Evolutionary conservation across 2,329 filamentous ascomycete genomes (phyloP).

Genomic region (Geosmithia putterillii): DNA sequence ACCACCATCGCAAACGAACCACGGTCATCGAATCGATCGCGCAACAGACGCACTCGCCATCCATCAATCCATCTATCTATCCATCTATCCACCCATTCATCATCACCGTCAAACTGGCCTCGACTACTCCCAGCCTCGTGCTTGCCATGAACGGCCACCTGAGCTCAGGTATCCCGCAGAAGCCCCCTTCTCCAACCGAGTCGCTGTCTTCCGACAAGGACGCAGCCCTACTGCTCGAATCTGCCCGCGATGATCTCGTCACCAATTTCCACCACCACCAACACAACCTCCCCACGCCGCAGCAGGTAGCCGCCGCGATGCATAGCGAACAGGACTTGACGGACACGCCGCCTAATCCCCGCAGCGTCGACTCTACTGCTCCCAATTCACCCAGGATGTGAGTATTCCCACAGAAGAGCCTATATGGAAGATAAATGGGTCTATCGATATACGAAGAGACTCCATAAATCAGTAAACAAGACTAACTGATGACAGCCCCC

Average conservation of each 20-base stretch:
- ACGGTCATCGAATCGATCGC: too few species aligned
- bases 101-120: too few species aligned
- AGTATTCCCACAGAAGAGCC: conserved; percentile 14
- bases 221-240: neutral
- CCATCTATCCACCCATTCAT: too few species aligned
- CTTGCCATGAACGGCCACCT: conserved; percentile 32
- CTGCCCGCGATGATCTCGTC: conserved; percentile 2
- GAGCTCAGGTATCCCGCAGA: conserved; percentile 13
- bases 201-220: neutral
- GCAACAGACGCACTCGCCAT: too few species aligned
- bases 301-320: conserved; percentile 26
- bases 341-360: conserved; percentile 42
- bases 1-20: too few species aligned
- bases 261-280: neutral
- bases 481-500: conserved; percentile 35
- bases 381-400: conserved; percentile 47
- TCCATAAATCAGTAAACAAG: conserved; percentile 7
- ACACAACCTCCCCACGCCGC: neutral
- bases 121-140: too few species aligned
- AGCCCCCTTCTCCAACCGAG: conserved; percentile 11
- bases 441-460: neutral
- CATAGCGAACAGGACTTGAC: conserved; percentile 30
- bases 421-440: neutral
- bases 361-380: conserved; percentile 45
- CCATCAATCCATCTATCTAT: too few species aligned